Conservation (phyloP, 2,329 filamentous ascomycete species). For the Ophiostoma populinum region DNA sequence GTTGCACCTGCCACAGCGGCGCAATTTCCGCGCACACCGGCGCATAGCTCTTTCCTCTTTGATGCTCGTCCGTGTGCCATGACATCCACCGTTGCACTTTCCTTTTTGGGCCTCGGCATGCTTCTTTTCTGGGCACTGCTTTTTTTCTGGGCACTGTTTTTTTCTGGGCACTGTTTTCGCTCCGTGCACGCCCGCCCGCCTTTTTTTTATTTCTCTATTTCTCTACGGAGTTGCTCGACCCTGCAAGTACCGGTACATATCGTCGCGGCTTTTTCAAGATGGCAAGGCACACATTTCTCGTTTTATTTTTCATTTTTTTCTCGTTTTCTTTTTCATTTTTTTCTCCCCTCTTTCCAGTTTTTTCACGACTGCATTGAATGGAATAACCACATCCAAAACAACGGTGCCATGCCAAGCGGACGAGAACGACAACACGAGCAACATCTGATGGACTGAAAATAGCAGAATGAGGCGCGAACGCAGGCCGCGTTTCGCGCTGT, state of each 20-base stretch:
- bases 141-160: background rate
- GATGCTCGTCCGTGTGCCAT: background rate
- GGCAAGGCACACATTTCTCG: too few relatives aligned
- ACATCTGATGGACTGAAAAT: too few relatives aligned
- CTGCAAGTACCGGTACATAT: background rate
- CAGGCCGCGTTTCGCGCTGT: too few relatives aligned
- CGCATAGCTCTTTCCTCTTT: background rate
- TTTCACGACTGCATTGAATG: too few relatives aligned
- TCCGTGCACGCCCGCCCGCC: background rate
- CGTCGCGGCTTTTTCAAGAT: too few relatives aligned
- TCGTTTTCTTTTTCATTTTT: constrained; percentile 1
- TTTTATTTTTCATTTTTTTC: background rate
- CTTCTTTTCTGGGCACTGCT: background rate
- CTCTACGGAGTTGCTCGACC: too few relatives aligned
- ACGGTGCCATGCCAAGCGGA: background rate
- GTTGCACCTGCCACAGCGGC: too few relatives aligned
- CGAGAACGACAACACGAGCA: background rate
- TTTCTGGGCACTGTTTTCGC: background rate
- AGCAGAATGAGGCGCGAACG: too few relatives aligned
- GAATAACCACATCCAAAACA: background rate
- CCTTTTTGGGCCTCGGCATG: background rate
- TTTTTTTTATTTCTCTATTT: too few relatives aligned
- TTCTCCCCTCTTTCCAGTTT: background rate
- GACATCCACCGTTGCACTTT: background rate
- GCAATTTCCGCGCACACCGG: too few relatives aligned